Conservation (phyloP, 1,284 basidiomycete species). For the Vanrija pseudolonga region DNA sequence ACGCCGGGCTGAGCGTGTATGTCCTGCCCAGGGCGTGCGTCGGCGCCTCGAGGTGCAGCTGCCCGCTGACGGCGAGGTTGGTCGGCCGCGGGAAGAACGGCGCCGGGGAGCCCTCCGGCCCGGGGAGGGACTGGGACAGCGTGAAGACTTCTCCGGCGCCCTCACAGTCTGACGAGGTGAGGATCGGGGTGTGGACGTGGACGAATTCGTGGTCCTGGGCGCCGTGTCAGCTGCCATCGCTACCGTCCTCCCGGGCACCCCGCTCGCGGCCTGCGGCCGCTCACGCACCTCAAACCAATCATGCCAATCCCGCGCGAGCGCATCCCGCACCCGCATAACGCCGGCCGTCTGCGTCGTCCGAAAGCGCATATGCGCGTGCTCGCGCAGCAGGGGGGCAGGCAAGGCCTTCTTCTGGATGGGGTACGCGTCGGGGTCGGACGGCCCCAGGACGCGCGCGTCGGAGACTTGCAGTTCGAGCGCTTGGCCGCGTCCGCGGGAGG, state of each 20-base stretch:
- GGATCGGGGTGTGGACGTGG: conserved; percentile 76
- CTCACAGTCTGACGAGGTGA: conserved; percentile 91
- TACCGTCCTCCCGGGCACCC: too few relatives aligned
- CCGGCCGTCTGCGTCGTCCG: conserved; percentile 67
- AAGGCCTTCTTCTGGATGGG: conserved; percentile 82
- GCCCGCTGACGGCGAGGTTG: conserved; percentile 91
- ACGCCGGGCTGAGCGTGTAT: conserved; percentile 87
- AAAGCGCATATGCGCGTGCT: conserved; percentile 77
- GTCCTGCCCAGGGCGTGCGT: conserved; percentile 72
- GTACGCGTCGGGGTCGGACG: conserved; percentile 75
- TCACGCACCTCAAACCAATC: conserved; percentile 65
- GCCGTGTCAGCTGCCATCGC: background rate
- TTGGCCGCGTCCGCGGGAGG: conserved; percentile 67
- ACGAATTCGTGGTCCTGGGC: conserved; percentile 70
- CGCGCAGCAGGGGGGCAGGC: conserved; percentile 69
- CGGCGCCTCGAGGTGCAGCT: conserved; percentile 90
- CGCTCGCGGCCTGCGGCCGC: background rate
- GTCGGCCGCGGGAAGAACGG: conserved; percentile 54
- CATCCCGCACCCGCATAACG: conserved; percentile 69
- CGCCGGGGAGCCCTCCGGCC: conserved; percentile 11
- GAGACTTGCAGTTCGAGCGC: conserved; percentile 68
- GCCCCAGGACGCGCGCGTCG: conserved; percentile 63
- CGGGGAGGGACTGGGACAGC: conserved; percentile 45
- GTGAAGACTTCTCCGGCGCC: conserved; percentile 94
- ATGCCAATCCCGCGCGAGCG: conserved; percentile 56